Evolutionary conservation across 2,329 filamentous ascomycete genomes (phyloP).

Genomic region (Gremmenia infestans): DNA sequence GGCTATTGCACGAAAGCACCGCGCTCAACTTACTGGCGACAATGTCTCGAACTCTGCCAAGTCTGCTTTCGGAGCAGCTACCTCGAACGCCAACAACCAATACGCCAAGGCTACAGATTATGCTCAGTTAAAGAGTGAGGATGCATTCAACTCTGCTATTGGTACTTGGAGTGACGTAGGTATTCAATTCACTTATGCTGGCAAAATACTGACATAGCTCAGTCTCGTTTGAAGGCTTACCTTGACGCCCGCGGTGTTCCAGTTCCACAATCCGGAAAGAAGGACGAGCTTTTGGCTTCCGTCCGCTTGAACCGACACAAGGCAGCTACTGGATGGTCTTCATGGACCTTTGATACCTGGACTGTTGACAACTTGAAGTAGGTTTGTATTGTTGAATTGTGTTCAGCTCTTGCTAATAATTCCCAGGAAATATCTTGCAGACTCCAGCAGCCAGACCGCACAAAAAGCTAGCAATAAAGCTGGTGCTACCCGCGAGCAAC

Average conservation of each 20-base stretch:
- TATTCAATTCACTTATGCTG: not conserved
- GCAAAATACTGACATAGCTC: constrained; percentile 6
- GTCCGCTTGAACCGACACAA: constrained; percentile 72
- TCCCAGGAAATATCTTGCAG: constrained; percentile 41
- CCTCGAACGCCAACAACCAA: constrained; percentile 69
- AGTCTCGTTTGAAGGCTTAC: constrained; percentile 66
- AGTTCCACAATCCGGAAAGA: constrained; percentile 65
- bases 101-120: constrained; percentile 72
- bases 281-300: constrained; percentile 66
- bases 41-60: constrained; percentile 52
- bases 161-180: constrained; percentile 62
- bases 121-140: constrained; percentile 55
- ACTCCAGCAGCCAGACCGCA: constrained; percentile 49
- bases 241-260: constrained; percentile 73
- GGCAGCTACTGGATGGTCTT: constrained; percentile 60
- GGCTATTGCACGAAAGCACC: constrained; percentile 84
- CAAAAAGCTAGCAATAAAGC: constrained; percentile 58
- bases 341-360: constrained; percentile 78
- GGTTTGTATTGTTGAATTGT: constrained; percentile 15
- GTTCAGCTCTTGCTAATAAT: not conserved
- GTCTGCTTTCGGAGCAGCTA: constrained; percentile 64
- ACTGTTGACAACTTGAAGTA: constrained; percentile 65
- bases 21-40: constrained; percentile 65
- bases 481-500: constrained; percentile 65
- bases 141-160: constrained; percentile 61